Evolutionary conservation across 2,329 filamentous ascomycete genomes (phyloP), one percentile per base, ranked within the genome.

Genomic region (Hymenoscyphus fraxineus): DNA sequence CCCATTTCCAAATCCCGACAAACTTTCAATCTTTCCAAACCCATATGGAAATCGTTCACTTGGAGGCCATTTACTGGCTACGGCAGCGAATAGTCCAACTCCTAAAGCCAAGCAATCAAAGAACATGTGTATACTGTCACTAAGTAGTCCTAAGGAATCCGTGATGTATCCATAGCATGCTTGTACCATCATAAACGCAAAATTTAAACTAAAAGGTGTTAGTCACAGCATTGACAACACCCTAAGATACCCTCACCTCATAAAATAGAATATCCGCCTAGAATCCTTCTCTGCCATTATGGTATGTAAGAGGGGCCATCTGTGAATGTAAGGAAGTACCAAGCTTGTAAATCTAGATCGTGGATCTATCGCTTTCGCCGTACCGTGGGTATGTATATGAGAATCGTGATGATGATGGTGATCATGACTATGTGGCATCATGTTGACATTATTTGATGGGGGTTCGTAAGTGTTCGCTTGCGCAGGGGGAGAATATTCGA

Each of bases 61-160:
- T 0, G 93, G 90, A 1, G 93, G 93, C 93, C 95, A 97, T 78
- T 98, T 98, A 78, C 92, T 95, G 81, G 97, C 92, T 6, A 99
- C 93, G 1, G 94, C 90, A 35, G 95, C 95, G 71, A 94, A 89
- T 10, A 99, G 82, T 12, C 95, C 95, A 41, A 99, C 93, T 1
- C 91, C 86, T 35, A 99, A 83, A 22, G 94, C 95, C 41, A 97
- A 88, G 71, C 95, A 99, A 78, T 99, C 95, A 72, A 99, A 98
- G 73, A 99, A 94, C 95, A 99, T 99, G 78, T 99, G 95, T 68
- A 99, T 95, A 73, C 93, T 98, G 77, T 99, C 95, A 70, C 93
- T 97, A 19, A 99, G 85, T n/a, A 99, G 83, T 2, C 95, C 95
- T 5, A 99, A 81, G 0, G 95, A 99, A 70, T 96, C 93, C 3